A percentile compares a stretch with the other conserved stretches of the same genome.
Conservation (phyloP, 176 grass and related monocot genomes). For the Oryza longistaminata region DNA sequence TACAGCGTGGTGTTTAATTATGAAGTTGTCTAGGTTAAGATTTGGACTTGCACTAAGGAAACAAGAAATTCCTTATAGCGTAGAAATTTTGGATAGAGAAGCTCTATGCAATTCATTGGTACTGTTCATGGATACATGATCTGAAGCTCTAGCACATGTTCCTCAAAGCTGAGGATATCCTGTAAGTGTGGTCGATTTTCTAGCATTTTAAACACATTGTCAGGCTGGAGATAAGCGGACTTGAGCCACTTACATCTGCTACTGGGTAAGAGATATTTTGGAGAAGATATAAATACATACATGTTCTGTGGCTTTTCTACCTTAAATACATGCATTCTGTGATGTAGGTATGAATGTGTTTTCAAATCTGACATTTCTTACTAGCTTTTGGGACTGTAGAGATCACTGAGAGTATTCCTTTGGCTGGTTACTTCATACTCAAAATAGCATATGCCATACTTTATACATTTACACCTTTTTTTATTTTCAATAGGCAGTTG, state of each 20-base stretch:
- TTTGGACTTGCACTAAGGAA: background rate
- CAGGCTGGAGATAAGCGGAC: too few species aligned
- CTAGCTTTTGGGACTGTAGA: background rate
- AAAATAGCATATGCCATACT: constrained; percentile 13
- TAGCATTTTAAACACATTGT: too few species aligned
- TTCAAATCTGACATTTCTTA: background rate
- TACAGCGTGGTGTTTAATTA: background rate
- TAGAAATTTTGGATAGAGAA: too few species aligned
- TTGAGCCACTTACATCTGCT: too few species aligned
- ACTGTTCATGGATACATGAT: too few species aligned
- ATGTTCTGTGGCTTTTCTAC: background rate
- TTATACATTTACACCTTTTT: constrained; percentile 20
- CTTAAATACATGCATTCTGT: background rate
- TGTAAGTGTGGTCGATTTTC: too few species aligned
- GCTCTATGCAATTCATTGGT: too few species aligned
- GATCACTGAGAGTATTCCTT: background rate
- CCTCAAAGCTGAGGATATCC: too few species aligned
- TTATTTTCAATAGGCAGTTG: constrained; percentile 65
- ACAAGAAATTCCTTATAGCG: too few species aligned
- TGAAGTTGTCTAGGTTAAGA: background rate
- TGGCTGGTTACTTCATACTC: background rate
- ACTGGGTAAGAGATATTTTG: too few species aligned
- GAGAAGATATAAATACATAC: too few species aligned
- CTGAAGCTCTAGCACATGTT: too few species aligned
- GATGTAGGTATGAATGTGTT: background rate